Base-by-base conservation (phyloP, 805 yeast species). In the Candida hispaniensis region DNA sequence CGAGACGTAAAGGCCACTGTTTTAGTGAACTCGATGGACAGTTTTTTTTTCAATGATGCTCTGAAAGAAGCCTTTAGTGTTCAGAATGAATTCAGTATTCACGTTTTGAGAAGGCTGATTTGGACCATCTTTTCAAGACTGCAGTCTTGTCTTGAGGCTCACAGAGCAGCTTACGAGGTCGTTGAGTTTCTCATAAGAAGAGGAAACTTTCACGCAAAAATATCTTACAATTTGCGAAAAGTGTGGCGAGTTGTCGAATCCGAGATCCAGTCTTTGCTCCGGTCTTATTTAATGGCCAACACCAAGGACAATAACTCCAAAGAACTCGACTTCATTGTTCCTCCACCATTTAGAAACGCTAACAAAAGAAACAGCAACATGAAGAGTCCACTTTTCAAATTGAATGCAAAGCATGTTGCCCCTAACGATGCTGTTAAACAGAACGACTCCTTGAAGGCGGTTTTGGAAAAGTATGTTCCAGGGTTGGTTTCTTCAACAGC, bases 81-180 rank as follows among this genome's bases (percentile, higher is more conserved):
- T 28, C 25, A 34, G 6, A 30, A 66, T 40, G 77, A 73, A 40
- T 60, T 65, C 7, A 54, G 71, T 8, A 67, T 74, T 0, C 53
- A 67, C 0, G 65, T 81, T 1, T 56, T 85, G 18, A 72, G 75
- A 44, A 83, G 81, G 42, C 64, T 83, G 24, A 78, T 79, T 43
- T 72, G 79, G 54, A 64, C 73, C 6, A 63, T 82, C n/a, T 83
- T 79, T 47, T 60, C 71, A 17, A 75, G 73, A 50, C 54, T 73
- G 34, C 56, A 76, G 24, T 64, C 73, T 14, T 72, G 79, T 4
- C 55, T 82, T 12, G 91, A 81, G 56, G 68, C 71, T 14, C 85
- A 81, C 49, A 63, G 77, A 18, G 74, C 77, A 2, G 64, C 83
- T 4, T 60, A 61, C 41, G 85, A 75, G 42, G 67, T 79, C 5